Percentiles rank a stretch among this genome's conserved stretches.
Conservation (phyloP, 225 moss, liverwort and hornwort species). For the Polytrichum formosum region DNA sequence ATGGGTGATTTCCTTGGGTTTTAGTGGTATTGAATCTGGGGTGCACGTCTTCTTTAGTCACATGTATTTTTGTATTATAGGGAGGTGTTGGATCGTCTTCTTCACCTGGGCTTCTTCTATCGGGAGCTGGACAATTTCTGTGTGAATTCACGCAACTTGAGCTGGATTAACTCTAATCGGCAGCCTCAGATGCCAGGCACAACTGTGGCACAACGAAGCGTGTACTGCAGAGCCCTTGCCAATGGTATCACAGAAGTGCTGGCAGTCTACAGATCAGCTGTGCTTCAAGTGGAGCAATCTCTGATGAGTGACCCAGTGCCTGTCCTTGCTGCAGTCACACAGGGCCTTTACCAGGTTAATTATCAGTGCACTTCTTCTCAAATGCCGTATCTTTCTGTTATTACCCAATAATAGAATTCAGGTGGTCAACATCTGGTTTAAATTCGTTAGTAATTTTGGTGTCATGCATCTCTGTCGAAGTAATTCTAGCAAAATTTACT, state of each 20-base stretch:
- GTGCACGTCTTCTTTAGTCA: too few species aligned
- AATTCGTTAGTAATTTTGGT: too few species aligned
- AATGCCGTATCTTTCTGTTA: too few species aligned
- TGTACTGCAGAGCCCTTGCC: constrained; percentile 91
- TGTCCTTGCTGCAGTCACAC: constrained; percentile 89
- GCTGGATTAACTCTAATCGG: constrained; percentile 77
- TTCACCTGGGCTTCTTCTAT: constrained; percentile 88
- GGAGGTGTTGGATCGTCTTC: constrained; percentile 71
- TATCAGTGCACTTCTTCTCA: not conserved
- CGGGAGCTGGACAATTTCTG: constrained; percentile 88
- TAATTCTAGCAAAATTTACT: too few species aligned
- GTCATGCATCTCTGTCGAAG: too few species aligned
- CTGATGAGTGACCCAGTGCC: constrained; percentile 91
- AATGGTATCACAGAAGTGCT: constrained; percentile 93
- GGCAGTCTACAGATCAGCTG: constrained; percentile 91
- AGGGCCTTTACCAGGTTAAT: constrained; percentile 84
- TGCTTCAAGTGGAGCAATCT: constrained; percentile 86
- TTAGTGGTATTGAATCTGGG: too few species aligned
- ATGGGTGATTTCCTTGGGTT: too few species aligned
- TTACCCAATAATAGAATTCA: too few species aligned
- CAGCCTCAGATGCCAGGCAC: constrained; percentile 33
- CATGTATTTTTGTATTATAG: constrained; percentile 20
- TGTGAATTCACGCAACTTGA: constrained; percentile 79
- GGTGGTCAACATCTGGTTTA: too few species aligned
- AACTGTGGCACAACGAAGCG: constrained; percentile 61